phyloP scores from a whole-genome alignment of 177 flowering plant species.

The Vitis hybrid region DNA sequence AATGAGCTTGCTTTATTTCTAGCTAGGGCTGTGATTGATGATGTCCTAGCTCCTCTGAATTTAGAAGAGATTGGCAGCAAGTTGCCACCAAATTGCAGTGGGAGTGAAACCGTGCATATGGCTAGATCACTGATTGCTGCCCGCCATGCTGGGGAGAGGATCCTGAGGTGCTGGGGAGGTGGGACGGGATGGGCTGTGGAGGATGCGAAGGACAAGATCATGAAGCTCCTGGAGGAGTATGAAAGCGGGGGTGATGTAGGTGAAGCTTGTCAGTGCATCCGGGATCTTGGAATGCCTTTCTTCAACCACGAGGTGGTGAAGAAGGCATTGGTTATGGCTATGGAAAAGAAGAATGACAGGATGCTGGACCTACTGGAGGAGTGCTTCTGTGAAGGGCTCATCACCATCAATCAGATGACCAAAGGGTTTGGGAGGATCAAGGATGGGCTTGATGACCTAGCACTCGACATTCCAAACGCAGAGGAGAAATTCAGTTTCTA shows the following conservation, averaged over 20 bases:
- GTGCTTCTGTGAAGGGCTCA: constrained; percentile 85
- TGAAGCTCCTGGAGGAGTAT: constrained; percentile 87
- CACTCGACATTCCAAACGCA: constrained; percentile 96
- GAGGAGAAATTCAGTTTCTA: constrained; percentile 68
- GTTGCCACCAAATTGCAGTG: constrained; percentile 69
- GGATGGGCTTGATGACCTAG: constrained; percentile 87
- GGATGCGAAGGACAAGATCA: constrained; percentile 95
- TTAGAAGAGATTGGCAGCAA: constrained; percentile 74
- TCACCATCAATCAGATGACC: constrained; percentile 90
- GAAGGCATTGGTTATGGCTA: constrained; percentile 94
- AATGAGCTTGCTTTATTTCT: constrained; percentile 86
- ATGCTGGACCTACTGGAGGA: constrained; percentile 84
- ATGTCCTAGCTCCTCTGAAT: constrained; percentile 87
- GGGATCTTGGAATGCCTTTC: constrained; percentile 95
- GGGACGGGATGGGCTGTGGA: constrained; percentile 99
- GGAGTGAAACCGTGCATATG: constrained; percentile 80
- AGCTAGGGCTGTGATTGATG: constrained; percentile 96
- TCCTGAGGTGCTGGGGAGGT: constrained; percentile 97
- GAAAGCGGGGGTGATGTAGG: constrained; percentile 85
- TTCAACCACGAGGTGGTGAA: constrained; percentile 98
- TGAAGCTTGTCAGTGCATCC: constrained; percentile 93
- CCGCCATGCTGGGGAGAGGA: constrained; percentile 97
- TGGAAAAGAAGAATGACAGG: constrained; percentile 95
- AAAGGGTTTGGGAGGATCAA: constrained; percentile 78
- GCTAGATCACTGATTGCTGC: constrained; percentile 79